Conservation (phyloP, 768 basidiomycete genomes). For the Mycena chlorophos region DNA sequence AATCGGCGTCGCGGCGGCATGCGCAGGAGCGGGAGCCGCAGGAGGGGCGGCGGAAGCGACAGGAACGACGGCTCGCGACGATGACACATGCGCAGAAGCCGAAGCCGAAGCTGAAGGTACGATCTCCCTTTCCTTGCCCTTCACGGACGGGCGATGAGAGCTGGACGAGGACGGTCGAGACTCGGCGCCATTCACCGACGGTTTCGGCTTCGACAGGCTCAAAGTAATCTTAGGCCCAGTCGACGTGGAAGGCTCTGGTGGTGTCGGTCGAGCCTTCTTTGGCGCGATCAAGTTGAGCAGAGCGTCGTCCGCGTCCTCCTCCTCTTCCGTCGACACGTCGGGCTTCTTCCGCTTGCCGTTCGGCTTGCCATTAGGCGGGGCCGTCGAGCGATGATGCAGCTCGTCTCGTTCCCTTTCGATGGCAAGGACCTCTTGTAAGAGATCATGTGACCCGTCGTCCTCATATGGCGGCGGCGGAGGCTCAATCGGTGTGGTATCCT, state of each 20-base stretch:
- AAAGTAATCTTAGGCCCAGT: slow-evolving; percentile 23
- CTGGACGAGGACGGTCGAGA: slow-evolving; percentile 25
- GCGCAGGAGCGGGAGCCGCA: too few species aligned
- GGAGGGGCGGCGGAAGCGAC: too few species aligned
- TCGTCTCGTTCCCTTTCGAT: slow-evolving; percentile 70
- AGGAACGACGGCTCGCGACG: too few species aligned
- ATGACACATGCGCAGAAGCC: slow-evolving; percentile 35
- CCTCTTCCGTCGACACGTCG: slow-evolving; percentile 23
- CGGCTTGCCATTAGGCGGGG: slow-evolving; percentile 40
- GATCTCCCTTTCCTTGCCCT: slow-evolving; percentile 76
- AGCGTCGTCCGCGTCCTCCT: slow-evolving; percentile 53
- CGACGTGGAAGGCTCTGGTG: slow-evolving; percentile 39
- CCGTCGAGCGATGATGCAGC: slow-evolving; percentile 44
- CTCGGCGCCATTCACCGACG: slow-evolving; percentile 26
- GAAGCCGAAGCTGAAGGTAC: slow-evolving; percentile 24
- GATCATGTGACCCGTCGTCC: slow-evolving; percentile 80
- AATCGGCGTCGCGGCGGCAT: slow-evolving; percentile 57
- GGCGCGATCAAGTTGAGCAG: slow-evolving; percentile 60
- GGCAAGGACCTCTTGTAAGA: slow-evolving; percentile 79
- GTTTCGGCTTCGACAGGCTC: slow-evolving; percentile 27
- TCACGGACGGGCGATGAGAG: slow-evolving; percentile 48
- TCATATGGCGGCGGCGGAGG: slow-evolving; percentile 67
- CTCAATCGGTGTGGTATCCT: slow-evolving; percentile 48
- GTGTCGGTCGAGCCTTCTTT: slow-evolving; percentile 54
- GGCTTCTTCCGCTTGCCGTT: slow-evolving; percentile 56